These are phyloP conservation scores for Pisolithus orientalis DNA, from an alignment of 768 basidiomycete species.

Conservation along the genomic window DNA sequence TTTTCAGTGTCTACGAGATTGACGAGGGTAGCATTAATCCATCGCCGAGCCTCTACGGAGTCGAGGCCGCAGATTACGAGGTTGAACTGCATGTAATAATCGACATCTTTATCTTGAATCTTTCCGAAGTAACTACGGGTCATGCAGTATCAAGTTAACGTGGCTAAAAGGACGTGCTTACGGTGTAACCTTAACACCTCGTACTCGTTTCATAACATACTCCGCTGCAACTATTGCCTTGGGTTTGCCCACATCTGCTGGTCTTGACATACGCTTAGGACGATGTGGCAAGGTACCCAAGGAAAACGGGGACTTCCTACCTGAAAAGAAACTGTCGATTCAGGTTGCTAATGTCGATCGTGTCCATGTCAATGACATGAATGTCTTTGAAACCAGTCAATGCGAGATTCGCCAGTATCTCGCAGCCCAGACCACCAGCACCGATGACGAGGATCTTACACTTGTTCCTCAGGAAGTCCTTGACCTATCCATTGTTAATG, in stretches of 20 bases:
- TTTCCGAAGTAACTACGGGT: slow-evolving; percentile 81
- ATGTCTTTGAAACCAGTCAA: slow-evolving; percentile 97
- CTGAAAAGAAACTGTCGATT: slow-evolving; percentile 98
- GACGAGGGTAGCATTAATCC: slow-evolving; percentile 98
- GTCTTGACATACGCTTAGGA: slow-evolving; percentile 36
- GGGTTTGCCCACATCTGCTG: slow-evolving; percentile 86
- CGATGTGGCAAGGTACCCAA: background rate
- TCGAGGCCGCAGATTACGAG: slow-evolving; percentile 96
- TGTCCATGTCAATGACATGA: slow-evolving; percentile 99
- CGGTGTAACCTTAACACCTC: slow-evolving; percentile 96
- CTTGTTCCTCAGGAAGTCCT: slow-evolving; percentile 73
- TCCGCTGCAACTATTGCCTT: slow-evolving; percentile 94
- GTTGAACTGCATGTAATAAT: slow-evolving; percentile 96
- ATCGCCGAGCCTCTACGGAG: slow-evolving; percentile 92
- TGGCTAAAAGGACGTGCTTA: slow-evolving; percentile 37
- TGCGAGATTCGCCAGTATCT: slow-evolving; percentile 95
- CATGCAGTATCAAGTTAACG: slow-evolving; percentile 4
- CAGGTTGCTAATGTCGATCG: slow-evolving; percentile 97
- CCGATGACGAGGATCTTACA: slow-evolving; percentile 97
- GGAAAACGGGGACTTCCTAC: slow-evolving; percentile 34
- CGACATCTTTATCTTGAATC: slow-evolving; percentile 95
- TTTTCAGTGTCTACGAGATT: slow-evolving; percentile 91
- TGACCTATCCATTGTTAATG: slow-evolving; percentile 50
- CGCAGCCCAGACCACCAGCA: slow-evolving; percentile 94
- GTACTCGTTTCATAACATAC: slow-evolving; percentile 94